Evolutionary conservation across 148 eudicot genomes (phyloP).

Genomic region (Cornus controversa): DNA sequence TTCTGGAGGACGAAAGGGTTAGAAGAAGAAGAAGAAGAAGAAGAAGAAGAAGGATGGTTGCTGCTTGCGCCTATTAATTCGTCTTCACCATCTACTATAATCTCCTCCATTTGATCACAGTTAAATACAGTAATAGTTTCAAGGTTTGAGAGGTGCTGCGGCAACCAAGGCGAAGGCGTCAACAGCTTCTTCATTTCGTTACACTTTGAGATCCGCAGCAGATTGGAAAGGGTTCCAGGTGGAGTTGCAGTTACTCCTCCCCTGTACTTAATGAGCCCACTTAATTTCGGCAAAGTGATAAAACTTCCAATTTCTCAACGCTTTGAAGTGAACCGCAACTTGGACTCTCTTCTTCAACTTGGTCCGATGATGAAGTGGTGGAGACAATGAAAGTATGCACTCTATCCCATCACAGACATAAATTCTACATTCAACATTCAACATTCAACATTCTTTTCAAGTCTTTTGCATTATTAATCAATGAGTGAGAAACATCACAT

Average conservation of each 20-base stretch:
- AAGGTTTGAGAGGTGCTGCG: conserved; percentile 1
- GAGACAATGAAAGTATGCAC: background rate
- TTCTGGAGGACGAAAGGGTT: background rate
- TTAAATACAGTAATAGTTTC: background rate
- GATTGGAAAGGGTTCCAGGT: conserved; percentile 9
- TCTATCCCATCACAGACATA: background rate
- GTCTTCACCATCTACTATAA: background rate
- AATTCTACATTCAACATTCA: background rate
- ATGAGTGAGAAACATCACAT: background rate
- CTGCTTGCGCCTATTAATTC: background rate
- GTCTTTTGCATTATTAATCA: background rate
- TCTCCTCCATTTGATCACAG: conserved; percentile 3
- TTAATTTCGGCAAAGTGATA: conserved; percentile 3
- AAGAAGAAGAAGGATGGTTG: background rate
- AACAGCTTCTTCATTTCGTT: conserved; percentile 8
- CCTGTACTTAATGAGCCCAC: background rate
- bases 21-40: background rate
- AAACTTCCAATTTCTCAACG: background rate
- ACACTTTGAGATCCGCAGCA: background rate
- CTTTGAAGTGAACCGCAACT: background rate
- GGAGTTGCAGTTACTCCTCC: background rate
- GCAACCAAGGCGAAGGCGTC: background rate
- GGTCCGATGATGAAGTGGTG: background rate
- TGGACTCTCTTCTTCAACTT: no score
- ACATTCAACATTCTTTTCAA: background rate